Evolutionary conservation across 139 green algal genomes (phyloP).

Genomic region (Closterium sp.): DNA sequence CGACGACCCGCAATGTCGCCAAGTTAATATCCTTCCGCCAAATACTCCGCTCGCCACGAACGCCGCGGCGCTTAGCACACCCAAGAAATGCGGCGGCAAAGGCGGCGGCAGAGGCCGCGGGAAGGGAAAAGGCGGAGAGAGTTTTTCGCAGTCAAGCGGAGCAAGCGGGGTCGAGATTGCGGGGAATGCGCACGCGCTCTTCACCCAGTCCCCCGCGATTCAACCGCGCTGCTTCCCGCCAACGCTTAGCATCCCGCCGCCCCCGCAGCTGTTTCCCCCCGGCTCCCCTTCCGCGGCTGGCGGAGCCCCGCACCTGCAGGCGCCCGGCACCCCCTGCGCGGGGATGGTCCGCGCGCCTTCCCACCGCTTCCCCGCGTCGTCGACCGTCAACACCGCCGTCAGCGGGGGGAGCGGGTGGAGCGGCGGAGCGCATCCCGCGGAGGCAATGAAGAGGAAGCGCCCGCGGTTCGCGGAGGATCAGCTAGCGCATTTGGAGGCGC

Average conservation of each 20-base stretch:
- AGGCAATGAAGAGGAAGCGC: slow-evolving; percentile 6
- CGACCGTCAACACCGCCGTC: not conserved
- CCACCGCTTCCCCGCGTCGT: not conserved
- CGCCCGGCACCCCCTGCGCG: not conserved
- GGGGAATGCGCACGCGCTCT: not conserved
- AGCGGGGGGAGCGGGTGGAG: not conserved
- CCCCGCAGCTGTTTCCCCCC: not conserved
- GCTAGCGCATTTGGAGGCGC: slow-evolving; percentile 16
- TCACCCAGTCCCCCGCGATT: not conserved
- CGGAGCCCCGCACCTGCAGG: not conserved
- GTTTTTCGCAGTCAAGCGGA: not conserved
- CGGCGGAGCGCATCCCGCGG: too few relatives aligned
- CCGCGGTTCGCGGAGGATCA: slow-evolving; percentile 25
- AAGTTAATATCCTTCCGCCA: not conserved
- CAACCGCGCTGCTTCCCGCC: not conserved
- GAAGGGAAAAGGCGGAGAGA: not conserved
- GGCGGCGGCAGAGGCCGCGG: not conserved
- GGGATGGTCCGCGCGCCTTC: not conserved
- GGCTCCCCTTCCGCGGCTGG: not conserved
- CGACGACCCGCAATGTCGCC: not conserved
- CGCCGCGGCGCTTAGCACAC: not conserved
- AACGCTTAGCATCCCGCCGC: not conserved
- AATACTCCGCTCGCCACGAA: not conserved
- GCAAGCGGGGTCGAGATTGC: not conserved
- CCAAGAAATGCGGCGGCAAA: not conserved